Base-by-base conservation (phyloP, 2,329 filamentous ascomycete genomes). In the Exophiala dermatitidis region DNA sequence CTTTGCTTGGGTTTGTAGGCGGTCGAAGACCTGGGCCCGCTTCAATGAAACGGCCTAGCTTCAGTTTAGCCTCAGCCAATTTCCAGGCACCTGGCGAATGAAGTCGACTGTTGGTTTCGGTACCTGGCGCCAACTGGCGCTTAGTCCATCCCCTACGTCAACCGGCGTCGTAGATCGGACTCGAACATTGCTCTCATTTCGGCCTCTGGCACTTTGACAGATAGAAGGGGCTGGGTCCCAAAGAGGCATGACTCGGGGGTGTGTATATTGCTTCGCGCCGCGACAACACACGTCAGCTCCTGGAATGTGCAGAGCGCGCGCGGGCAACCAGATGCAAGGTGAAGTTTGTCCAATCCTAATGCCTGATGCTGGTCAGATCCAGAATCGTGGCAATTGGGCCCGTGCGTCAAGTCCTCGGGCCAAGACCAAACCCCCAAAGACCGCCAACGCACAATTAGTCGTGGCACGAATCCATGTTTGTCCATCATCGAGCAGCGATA, bases 31-130 rank as follows among this genome's bases (percentile, higher is more conserved):
- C 52, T 48, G 57, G 50, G 54, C 54, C 54, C 54, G 53, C 48
- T 36, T 30, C 40, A 48, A 45, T 59, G 57, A 59, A 59, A 59
- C 57, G 54, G 43, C 54, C 57, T 59, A 57, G 57, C 54, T 49
- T 51, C 48, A 55, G 26, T 38, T n/a, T 28, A 31, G 31, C 33
- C 32, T 48, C 43, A 50, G 51, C 57, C 57, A 59, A 59, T 59
- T 59, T 59, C 57, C 57, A 49, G 54, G 48, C 38, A 38, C 49
- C 38, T 40, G 50, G 32, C 57, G 51, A 59, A 59, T 59, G 37
- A 43, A 32, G 37, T 45, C 7, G 33, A 12, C 30, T 34, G 53
- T 40, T 52, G 33, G 36, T 43, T 19, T 54, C 57, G 57, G 57
- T 59, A 59, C 57, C 57, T 59, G 57, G 51, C 57, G 51, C 54